Base-by-base conservation (phyloP, 257 asterid genomes). In the Nicotiana sylvestris region DNA sequence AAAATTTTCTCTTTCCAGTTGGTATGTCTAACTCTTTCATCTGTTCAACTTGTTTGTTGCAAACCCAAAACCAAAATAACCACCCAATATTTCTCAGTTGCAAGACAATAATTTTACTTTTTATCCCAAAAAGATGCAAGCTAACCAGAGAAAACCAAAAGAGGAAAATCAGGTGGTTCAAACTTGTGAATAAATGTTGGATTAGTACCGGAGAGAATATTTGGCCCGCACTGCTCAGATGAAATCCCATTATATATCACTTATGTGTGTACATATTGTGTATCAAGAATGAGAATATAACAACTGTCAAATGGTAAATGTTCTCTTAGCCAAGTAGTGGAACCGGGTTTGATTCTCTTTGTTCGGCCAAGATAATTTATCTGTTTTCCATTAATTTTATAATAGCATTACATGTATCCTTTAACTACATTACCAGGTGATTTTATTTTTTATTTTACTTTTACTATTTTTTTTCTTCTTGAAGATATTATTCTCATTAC, bases 391-490 rank as follows among this genome's bases (percentile, higher is more conserved):
- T 43, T 46, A 46, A 25, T 37, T 69, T 51, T n/a, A 35, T 72
- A 46, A 43, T 46, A 43, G 60, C 78, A 72, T 11, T 69, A 25
- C 8, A 7, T 56, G 3, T 2, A 5, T 60, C 37, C 56, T 78
- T 13, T 13, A 78, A 78, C 53, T 78, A 39, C 17, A 16, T 64
- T 58, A 13, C 51, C 83, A 80, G 64, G 35, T 32, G 76, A 46
- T 29, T 0, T 35, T 81, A n/a, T 43, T 39, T n/a, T 21, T 30
- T 3, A 3, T 33, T 56, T 35, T 39, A 39, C 7, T 37, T 62
- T 69, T 6, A 7, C 65, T 39, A 39, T 39, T 37, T 81, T 83
- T 72, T 70, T 85, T 86, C 77, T 53, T 25, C 79, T 25, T 74
- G 61, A 74, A 74, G 80, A 51, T 49, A 49, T 74, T 74, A 7